Base-by-base conservation (phyloP, 2,329 filamentous ascomycete genomes). In the Hymenoscyphus fraxineus region DNA sequence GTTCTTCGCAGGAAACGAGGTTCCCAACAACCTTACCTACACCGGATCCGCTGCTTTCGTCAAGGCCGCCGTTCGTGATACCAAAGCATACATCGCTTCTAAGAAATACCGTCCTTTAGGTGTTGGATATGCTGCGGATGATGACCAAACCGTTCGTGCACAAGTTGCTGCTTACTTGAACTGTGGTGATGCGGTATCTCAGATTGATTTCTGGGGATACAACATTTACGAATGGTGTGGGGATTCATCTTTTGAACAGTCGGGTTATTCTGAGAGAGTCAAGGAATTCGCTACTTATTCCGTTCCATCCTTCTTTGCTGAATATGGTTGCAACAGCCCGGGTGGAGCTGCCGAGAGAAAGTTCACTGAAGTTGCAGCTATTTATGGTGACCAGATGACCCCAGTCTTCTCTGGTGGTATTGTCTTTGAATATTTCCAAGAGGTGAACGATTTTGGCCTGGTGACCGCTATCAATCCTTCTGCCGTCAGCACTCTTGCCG, bases 161-260 rank as follows among this genome's bases (percentile, higher is more conserved):
- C 82, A 92, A 74, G 87, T 97, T 74, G 91, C 92, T 71, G 82
- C 91, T 77, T 99, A 96, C 85, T 96, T 98, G 82, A 92, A 96
- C 83, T 99, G 94, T 77, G 91, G 93, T 65, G 78, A 86, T 65
- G 76, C 81, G 54, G 80, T 82, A 12, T 78, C 79, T 75, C 78
- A 88, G 68, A 96, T 98, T 70, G 95, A 98, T 79, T 97, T 95
- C 83, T 98, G 93, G 91, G 95, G 95, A 65, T 98, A 98, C 89
- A 99, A 98, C 84, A 96, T 98, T 81, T 98, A 98, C 85, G 95
- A 93, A 62, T 99, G 94, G 94, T 99, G 94, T 77, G 94, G 93
- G 70, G 77, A 93, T 71, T 95, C 91, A 74, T 85, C 81, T 74
- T 95, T 90, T 80, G 72, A 81, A 55, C 76, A 82, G 65, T 97